A percentile compares a stretch with the other conserved stretches of the same genome.
These are phyloP conservation scores for Ambrosiella cleistominuta DNA, from an alignment of 2,329 filamentous ascomycete genomes.

Conservation along the genomic window DNA sequence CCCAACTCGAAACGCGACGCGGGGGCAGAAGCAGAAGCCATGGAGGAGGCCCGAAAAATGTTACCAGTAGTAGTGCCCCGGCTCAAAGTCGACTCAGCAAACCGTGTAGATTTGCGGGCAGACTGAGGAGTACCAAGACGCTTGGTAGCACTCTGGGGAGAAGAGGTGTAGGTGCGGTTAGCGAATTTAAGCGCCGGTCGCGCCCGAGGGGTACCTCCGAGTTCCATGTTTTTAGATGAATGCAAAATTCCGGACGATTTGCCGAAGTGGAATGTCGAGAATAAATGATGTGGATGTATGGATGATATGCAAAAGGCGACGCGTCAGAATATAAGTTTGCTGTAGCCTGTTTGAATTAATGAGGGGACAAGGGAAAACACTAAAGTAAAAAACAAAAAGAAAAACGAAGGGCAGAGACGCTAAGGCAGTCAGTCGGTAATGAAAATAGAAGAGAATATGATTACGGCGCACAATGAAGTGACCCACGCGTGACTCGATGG, in stretches of 20 bases:
- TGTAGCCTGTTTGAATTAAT: background rate
- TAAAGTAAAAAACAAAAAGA: background rate
- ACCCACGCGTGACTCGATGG: conserved; percentile 9
- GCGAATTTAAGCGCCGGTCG: conserved; percentile 27
- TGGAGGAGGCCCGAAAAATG: conserved; percentile 25
- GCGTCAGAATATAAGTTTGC: conserved; percentile 1
- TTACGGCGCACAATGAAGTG: background rate
- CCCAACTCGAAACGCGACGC: conserved; percentile 28
- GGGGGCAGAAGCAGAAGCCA: conserved; percentile 19
- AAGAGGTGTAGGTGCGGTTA: conserved; percentile 24
- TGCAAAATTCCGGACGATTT: background rate
- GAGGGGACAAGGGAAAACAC: background rate
- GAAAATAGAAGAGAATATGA: conserved; percentile 3
- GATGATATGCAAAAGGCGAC: background rate
- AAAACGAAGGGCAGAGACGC: conserved; percentile 5
- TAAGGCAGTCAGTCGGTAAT: background rate
- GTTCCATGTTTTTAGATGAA: conserved; percentile 6
- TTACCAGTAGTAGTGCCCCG: conserved; percentile 23
- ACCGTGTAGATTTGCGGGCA: conserved; percentile 18
- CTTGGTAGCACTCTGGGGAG: conserved; percentile 14
- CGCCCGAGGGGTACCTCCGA: conserved; percentile 14
- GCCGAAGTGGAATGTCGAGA: background rate
- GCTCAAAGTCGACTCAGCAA: conserved; percentile 17
- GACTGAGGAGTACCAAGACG: conserved; percentile 25
- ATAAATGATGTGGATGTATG: background rate